phyloP scores from a whole-genome alignment of 2,329 filamentous ascomycete species.

The Fusarium burgessii region DNA sequence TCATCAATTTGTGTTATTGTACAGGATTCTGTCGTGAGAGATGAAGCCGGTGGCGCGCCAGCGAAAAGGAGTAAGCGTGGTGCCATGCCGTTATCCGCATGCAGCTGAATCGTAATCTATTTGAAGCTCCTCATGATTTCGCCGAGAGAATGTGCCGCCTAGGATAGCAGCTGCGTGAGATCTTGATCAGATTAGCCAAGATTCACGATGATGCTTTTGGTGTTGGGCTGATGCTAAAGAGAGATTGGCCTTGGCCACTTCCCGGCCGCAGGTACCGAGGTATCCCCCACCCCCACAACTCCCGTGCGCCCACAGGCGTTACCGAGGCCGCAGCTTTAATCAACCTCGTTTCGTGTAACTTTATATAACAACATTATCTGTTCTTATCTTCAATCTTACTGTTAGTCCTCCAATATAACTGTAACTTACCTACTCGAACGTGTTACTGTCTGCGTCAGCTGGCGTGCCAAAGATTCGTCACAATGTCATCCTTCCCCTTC shows the following conservation, averaged over 20 bases:
- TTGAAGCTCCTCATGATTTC: slow-evolving; percentile 7
- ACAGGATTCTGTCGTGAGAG: slow-evolving; percentile 48
- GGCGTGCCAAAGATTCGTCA: neutral
- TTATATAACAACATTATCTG: neutral
- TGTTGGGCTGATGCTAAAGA: neutral
- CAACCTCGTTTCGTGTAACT: slow-evolving; percentile 15
- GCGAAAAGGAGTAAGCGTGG: slow-evolving; percentile 54
- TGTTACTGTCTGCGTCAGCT: neutral
- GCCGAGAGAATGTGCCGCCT: neutral
- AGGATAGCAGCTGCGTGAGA: neutral
- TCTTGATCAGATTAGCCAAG: slow-evolving; percentile 5
- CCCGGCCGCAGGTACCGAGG: slow-evolving; percentile 41
- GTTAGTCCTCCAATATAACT: neutral
- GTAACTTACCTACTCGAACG: no score
- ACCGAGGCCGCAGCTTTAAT: slow-evolving; percentile 30
- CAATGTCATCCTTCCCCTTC: slow-evolving; percentile 58
- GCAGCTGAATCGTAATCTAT: neutral
- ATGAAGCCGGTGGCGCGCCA: slow-evolving; percentile 51
- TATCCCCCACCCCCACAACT: slow-evolving; percentile 35
- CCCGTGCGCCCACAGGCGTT: slow-evolving; percentile 25
- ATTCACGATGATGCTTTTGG: slow-evolving; percentile 5
- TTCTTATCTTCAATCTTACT: neutral
- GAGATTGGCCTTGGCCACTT: slow-evolving; percentile 26
- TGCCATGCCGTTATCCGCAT: slow-evolving; percentile 35
- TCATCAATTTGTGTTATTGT: slow-evolving; percentile 47